phyloP scores from a whole-genome alignment of 371 early-diverging fungal genomes.

The Antonospora locustae region DNA sequence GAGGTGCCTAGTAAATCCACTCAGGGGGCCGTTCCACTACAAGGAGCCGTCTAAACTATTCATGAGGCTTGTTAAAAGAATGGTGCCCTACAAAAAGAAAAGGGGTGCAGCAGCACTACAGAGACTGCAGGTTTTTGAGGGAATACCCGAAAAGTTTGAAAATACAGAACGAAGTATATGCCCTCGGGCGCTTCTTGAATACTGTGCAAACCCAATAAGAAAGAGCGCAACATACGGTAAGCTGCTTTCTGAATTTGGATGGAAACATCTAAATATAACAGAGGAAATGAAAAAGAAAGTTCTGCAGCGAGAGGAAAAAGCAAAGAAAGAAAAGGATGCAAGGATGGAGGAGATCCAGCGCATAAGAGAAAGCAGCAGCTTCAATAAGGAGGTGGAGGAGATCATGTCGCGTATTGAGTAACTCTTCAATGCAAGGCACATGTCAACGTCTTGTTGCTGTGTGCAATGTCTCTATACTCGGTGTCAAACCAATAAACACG shows the following conservation, averaged over 20 bases:
- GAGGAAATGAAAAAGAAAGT: conserved; percentile 19
- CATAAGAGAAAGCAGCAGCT: background rate
- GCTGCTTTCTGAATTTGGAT: conserved; percentile 84
- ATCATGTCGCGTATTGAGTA: background rate
- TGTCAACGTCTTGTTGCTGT: no score
- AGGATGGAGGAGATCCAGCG: background rate
- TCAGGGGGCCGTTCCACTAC: conserved; percentile 92
- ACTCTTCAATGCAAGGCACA: no score
- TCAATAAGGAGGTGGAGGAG: background rate
- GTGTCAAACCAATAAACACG: no score
- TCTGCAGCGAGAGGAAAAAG: conserved; percentile 26
- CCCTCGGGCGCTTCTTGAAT: conserved; percentile 82
- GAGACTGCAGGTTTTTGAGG: conserved; percentile 92
- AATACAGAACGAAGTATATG: conserved; percentile 81
- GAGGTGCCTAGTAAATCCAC: conserved; percentile 92
- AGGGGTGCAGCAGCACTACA: conserved; percentile 88
- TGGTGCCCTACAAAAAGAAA: conserved; percentile 94
- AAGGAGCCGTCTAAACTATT: conserved; percentile 89
- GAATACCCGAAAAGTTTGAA: conserved; percentile 91
- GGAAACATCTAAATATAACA: conserved; percentile 67
- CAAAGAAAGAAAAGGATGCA: conserved; percentile 4
- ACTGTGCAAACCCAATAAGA: conserved; percentile 81
- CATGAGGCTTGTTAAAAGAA: conserved; percentile 83
- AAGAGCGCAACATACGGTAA: conserved; percentile 84
- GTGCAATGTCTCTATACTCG: no score